Percentiles rank a stretch among this genome's conserved stretches.
Conservation (phyloP, 345 rosid species). For the Eucalyptus globulus region DNA sequence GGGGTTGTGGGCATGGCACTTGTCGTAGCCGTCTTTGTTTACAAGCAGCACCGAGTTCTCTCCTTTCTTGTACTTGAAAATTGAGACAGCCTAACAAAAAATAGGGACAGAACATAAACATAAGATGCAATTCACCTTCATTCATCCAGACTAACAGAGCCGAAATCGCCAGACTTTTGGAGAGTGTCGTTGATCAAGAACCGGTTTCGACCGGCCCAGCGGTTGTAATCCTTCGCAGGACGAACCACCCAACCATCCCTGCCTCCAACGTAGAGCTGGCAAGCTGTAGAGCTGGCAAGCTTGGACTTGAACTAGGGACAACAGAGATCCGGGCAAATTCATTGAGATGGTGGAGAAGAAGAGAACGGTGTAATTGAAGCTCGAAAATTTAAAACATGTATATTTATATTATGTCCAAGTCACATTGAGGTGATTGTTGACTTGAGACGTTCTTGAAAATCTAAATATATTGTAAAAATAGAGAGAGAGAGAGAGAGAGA, state of each 20-base stretch:
- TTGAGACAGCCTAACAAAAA: constrained; percentile 10
- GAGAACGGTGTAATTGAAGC: not conserved
- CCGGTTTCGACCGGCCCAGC: not conserved
- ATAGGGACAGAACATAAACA: not conserved
- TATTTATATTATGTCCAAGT: not conserved
- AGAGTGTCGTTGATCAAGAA: not conserved
- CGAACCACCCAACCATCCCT: not conserved
- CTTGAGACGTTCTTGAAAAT: not conserved
- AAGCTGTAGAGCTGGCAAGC: not conserved
- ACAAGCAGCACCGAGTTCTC: not conserved
- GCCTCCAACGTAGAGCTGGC: not conserved
- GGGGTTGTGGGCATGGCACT: not conserved
- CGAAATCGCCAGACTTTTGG: not conserved
- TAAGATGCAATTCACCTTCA: not conserved
- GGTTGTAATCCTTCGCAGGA: not conserved
- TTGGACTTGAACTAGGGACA: not conserved
- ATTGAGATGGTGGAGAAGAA: not conserved
- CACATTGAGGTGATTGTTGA: not conserved
- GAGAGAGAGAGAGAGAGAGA: no score
- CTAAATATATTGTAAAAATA: no score
- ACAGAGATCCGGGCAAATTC: not conserved
- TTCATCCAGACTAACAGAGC: not conserved
- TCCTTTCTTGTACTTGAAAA: not conserved
- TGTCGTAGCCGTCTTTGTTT: not conserved
- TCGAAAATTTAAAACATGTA: not conserved